phyloP scores from a whole-genome alignment of 2,329 filamentous ascomycete species.

The Nannizziopsis arthrosporioides region DNA sequence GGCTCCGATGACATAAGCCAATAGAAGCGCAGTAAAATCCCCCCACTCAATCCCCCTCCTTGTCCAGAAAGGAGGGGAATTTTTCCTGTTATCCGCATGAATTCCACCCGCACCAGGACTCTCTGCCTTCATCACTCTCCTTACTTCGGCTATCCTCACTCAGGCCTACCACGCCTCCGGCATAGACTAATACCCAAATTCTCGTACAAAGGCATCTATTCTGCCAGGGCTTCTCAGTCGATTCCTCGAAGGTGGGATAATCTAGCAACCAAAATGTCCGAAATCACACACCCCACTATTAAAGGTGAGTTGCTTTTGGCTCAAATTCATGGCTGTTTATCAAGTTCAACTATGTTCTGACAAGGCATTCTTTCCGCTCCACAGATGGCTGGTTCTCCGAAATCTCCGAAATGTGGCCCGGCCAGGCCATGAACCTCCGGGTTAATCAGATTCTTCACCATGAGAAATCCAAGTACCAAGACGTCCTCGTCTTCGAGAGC shows the following conservation, averaged over 20 bases:
- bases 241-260: background rate
- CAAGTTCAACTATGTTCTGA: background rate
- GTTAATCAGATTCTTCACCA: conserved; percentile 97
- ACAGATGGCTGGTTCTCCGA: conserved; percentile 99
- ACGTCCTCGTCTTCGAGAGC: conserved; percentile 97
- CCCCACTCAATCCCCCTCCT: background rate
- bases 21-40: background rate
- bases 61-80: conserved; percentile 2
- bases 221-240: background rate
- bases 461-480: conserved; percentile 98
- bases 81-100: conserved; percentile 2
- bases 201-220: background rate
- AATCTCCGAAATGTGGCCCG: conserved; percentile 97
- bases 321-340: background rate
- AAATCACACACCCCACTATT: conserved; percentile 66
- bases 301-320: conserved; percentile 43
- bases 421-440: conserved; percentile 96
- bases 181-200: background rate
- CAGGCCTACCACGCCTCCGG: background rate
- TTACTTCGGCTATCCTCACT: background rate
- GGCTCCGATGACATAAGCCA: background rate
- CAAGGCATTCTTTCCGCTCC: conserved; percentile 13
- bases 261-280: conserved; percentile 46
- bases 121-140: background rate
- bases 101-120: background rate